Percentiles rank a stretch among this genome's conserved stretches.
These are phyloP conservation scores for Volvox carteri DNA, from an alignment of 163 green algal genomes.

Conservation along the genomic window DNA sequence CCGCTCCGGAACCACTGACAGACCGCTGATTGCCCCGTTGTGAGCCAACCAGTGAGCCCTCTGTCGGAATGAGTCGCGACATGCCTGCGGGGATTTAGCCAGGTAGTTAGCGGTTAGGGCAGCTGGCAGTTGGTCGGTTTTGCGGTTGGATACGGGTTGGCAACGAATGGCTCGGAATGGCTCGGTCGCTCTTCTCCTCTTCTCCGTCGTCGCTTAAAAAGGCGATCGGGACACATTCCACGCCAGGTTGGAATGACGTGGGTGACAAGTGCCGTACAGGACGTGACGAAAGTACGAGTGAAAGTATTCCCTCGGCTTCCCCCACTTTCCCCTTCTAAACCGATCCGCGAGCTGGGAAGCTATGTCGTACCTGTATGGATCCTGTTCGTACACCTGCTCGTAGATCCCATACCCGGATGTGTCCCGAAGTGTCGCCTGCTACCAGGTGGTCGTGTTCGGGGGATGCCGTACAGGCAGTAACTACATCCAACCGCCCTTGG, in stretches of 20 bases:
- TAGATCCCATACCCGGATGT: conserved; percentile 82
- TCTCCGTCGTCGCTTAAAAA: too few species aligned
- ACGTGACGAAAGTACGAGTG: too few species aligned
- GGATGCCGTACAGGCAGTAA: conserved; percentile 56
- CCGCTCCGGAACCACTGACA: conserved; percentile 66
- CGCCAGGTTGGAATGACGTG: too few species aligned
- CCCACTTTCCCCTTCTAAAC: too few species aligned
- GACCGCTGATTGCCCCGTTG: conserved; percentile 62
- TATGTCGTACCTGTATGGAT: conserved; percentile 33
- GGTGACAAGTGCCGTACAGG: too few species aligned
- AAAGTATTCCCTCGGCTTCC: too few species aligned
- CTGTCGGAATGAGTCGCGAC: conserved; percentile 70
- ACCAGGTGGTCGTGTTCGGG: conserved; percentile 64
- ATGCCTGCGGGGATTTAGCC: conserved; percentile 25
- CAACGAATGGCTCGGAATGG: too few species aligned
- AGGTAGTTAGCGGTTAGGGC: neutral
- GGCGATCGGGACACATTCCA: too few species aligned
- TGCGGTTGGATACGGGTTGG: too few species aligned
- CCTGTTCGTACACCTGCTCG: conserved; percentile 63
- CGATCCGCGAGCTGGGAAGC: too few species aligned
- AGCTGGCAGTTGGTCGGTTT: too few species aligned
- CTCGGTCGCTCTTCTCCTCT: too few species aligned
- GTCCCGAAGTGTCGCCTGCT: conserved; percentile 80
- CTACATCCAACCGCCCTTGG: conserved; percentile 71
- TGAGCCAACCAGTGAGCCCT: conserved; percentile 73